Base-by-base conservation (phyloP, 495 filamentous ascomycete genomes). In the Penicillium odoratum region DNA sequence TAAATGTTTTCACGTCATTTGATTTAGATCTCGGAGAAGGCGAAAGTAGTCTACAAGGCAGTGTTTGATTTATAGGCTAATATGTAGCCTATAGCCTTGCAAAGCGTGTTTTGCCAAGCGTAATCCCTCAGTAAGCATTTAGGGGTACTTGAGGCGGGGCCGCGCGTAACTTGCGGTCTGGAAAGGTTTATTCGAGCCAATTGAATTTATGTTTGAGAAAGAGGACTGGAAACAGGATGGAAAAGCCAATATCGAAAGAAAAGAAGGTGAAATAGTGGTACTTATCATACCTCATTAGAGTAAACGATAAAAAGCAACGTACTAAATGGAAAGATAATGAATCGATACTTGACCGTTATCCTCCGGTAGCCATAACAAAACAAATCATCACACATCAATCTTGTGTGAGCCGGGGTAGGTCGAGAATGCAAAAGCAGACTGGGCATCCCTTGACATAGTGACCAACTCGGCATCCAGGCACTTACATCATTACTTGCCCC, bases 391-490 rank as follows among this genome's bases (percentile, higher is more conserved):
- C 13, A n/a, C 15, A 40, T 40, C 13, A 7, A 40, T 5, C 38
- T n/a, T 16, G 13, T 7, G 3, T 16, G 6, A 15, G n/a, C 38
- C 8, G 3, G 3, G 33, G 4, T 36, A 2, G 13, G 15, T 40
- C 15, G 38, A 15, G 38, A 40, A 40, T 16, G 34, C 7, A 40
- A 40, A 15, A 15, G 38, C 7, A 40, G 4, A 16, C 3, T 40
- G 1, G n/a, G 15, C 4, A n/a, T 40, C 46, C 31, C 49, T 51
- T 38, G 33, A 51, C 33, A 51, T 51, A 51, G 46, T 11, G 3
- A 16, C 28, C 46, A 13, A 5, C 46, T 33, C 15, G 46, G 26
- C 31, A 48, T 48, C 46, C 26, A 48, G 46, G 46, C 13, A 30
- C 7, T 0, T 11, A 1, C 46, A 31, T 31, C 26, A 30, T 21